Evolutionary conservation across 164 flowering plant genomes (phyloP), one percentile per base, ranked within the genome.

Genomic region (Piper longum): DNA sequence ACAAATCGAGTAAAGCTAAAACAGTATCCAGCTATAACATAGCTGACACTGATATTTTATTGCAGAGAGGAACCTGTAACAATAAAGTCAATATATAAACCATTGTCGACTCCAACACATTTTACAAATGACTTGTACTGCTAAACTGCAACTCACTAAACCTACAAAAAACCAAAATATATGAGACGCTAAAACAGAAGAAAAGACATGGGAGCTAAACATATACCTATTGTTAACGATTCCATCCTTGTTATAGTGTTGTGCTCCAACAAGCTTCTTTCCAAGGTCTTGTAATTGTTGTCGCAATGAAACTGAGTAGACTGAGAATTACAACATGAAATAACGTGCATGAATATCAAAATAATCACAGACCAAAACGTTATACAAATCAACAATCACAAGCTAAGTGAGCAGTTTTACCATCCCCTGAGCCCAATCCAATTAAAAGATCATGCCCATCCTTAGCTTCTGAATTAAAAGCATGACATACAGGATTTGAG

Each of bases 381-480:
- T 19, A n/a, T 9, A 48, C 7, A 41, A 48, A 54, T 41, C 42
- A 3, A 19, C 43, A 56, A 16, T 19, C 42, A n/a, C 12, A 17
- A 14, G 26, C 45, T 70, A 54, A 59, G 14, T 7, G 59, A 48
- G 11, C 52, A 8, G 52, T 48, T 2, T 75, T 83, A 93, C 99
- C 97, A 85, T 93, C 99, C 63, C 99, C 99, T 57, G 96, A 82
- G 66, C 61, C 73, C 77, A 90, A 77, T 40, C 97, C 99, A 78
- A 93, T 80, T 62, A 93, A 81, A 75, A 93, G 81, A 76, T 93
- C 99, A 72, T 93, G 99, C 58, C 99, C 96, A 67, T 90, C 99
- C 76, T 85, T 90, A 0, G 92, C 84, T 63, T 93, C 99, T 17
- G 79, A 82, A 69, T 87, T 95, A 79, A 85, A 93, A 42, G 99